Evolutionary conservation across 2,329 filamentous ascomycete genomes (phyloP), one percentile per base, ranked within the genome.

Genomic region (Phialocephala subalpina): DNA sequence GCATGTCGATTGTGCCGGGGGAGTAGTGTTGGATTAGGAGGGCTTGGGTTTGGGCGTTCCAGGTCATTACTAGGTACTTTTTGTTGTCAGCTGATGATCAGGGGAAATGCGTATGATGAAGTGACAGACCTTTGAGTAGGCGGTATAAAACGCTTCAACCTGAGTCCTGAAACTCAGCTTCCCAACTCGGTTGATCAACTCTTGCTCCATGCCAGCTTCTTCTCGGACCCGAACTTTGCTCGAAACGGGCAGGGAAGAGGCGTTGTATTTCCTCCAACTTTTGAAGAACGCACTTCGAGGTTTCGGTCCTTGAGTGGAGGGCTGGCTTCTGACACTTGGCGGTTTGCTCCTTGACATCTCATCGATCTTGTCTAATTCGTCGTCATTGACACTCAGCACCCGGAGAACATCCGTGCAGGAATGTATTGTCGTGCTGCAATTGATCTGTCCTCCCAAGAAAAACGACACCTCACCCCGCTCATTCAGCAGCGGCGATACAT

Each of bases 401-500:
- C 79, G 79, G 53, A 89, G 67, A 7, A 88, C 79, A 65, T 88
- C 86, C 4, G 81, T 80, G 36, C 79, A 79, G 58, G 78, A 82
- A 63, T 82, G 81, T 38, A 88, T 80, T 0, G 82, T 82, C 2
- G 84, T 84, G 0, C 85, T 87, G 16, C 87, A 82, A 67, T 89
- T 84, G 60, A 89, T 81, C 67, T 89, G 84, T 0, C 82, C 86
- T 0, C 84, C 86, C 18, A 90, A 78, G 70, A 84, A 86, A 74
- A 83, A 87, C 0, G 78, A 79, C 1, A 84, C 74, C 8, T 80
- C 81, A 2, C 86, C 86, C 0, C 78, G 70, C 0, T 76, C 73
- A 64, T 87, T 82, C 27, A 81, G 78, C 0, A 90, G 75, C 0
- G 87, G 86, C 56, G 83, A 81, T 1, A 83, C 75, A 58, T 84